Base-by-base conservation (phyloP, 306 rosid species). In the Medicago arabica region DNA sequence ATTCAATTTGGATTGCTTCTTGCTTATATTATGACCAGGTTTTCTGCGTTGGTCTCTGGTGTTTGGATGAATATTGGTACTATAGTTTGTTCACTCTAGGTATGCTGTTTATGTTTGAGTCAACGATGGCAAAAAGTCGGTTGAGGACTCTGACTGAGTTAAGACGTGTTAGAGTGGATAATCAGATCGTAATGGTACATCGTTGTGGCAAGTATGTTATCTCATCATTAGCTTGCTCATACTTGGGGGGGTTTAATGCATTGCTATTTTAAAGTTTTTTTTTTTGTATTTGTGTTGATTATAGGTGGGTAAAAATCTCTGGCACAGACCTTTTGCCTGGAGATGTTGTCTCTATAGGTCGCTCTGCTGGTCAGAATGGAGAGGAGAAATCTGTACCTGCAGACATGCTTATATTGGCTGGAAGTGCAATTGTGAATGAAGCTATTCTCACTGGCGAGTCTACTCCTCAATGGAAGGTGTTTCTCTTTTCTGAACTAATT, bases 381-480 rank as follows among this genome's bases (percentile, higher is more conserved):
- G 99, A 92, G 81, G 99, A 96, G 86, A 96, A 90, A 85, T 86
- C 93, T 83, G 98, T 92, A 79, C 96, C 99, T 25, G 99, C 98
- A 54, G 99, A 96, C 87, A 92, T 96, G 99, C 98, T 96, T 79
- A 76, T 96, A 71, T 89, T 96, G 86, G 96, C 98, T 72, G 99
- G 99, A 80, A 96, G 88, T 81, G 97, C 91, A 40, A 96, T 96
- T 81, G 99, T 83, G 74, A 96, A 96, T 76, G 99, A 96, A 83
- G 99, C 98, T 74, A 92, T 96, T 84, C 99, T 96, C 81, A 96
- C 99, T 47, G 99, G 99, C 87, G 99, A 96, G 90, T 96, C 99
- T 75, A 96, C 99, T 46, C 99, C 98, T 55, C 99, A 96, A 73
- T 96, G 99, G 99, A 96, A 96, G 99, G 98, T 96, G 88, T 77